A percentile compares a stretch with the other conserved stretches of the same genome.
These are phyloP conservation scores for Phytophthora megakarya DNA, from an alignment of 352 stramenopile genomes.

Conservation along the genomic window DNA sequence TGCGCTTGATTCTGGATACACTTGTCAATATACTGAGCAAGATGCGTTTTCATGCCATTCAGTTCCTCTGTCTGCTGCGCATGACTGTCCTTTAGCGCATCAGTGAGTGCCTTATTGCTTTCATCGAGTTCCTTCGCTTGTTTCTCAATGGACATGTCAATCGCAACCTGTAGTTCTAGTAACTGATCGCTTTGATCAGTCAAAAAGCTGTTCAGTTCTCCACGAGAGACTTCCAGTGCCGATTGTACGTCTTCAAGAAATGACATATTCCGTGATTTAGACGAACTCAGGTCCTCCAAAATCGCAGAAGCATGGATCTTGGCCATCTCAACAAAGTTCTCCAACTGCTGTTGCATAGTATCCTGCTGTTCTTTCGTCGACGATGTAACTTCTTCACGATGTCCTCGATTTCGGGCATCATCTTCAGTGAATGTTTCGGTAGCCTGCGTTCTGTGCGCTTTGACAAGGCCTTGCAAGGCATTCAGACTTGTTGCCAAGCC, in stretches of 20 bases:
- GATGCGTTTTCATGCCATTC: conserved; percentile 47
- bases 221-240: conserved; percentile 35
- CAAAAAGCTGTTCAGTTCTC: conserved; percentile 45
- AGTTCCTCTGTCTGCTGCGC: conserved; percentile 47
- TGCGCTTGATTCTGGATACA: conserved; percentile 44
- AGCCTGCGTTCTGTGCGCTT: conserved; percentile 30
- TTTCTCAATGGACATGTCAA: conserved; percentile 53
- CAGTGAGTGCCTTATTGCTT: conserved; percentile 37
- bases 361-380: conserved; percentile 36
- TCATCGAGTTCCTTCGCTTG: conserved; percentile 48
- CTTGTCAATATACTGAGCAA: conserved; percentile 51
- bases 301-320: conserved; percentile 40
- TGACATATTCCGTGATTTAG: conserved; percentile 34
- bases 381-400: conserved; percentile 32
- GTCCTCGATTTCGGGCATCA: conserved; percentile 13
- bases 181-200: conserved; percentile 52
- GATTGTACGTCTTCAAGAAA: conserved; percentile 43
- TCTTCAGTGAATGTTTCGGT: conserved; percentile 25
- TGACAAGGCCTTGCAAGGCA: conserved; percentile 39
- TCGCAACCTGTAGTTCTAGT: conserved; percentile 47
- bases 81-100: conserved; percentile 41
- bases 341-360: conserved; percentile 38
- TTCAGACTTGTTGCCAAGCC: conserved; percentile 42
- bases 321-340: conserved; percentile 39
- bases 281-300: conserved; percentile 31